phyloP scores from a whole-genome alignment of 768 basidiomycete genomes.

The Piloderma croceum region DNA sequence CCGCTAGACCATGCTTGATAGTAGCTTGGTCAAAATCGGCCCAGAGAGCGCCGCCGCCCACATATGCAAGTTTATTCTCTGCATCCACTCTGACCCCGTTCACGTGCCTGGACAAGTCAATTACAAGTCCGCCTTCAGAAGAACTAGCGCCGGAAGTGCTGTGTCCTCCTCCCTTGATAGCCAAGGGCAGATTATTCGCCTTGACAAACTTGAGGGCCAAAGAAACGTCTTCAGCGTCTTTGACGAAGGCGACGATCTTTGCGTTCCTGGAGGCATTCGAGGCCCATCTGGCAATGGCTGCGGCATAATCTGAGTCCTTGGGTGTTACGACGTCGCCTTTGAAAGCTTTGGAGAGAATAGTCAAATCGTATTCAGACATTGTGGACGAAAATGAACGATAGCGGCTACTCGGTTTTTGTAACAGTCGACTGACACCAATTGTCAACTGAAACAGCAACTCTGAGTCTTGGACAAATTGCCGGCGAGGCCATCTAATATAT shows the following conservation, averaged over 20 bases:
- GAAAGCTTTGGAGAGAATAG: too few species aligned
- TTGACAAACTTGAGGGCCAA: conserved; percentile 32
- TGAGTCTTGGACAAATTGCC: neutral
- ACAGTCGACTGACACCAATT: conserved; percentile 1
- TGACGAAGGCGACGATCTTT: conserved; percentile 38
- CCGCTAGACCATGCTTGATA: conserved; percentile 41
- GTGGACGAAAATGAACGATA: too few species aligned
- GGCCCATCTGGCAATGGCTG: conserved; percentile 42
- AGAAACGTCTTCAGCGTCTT: conserved; percentile 35
- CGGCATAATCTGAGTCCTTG: conserved; percentile 29
- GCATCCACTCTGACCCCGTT: conserved; percentile 34
- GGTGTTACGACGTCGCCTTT: conserved; percentile 41
- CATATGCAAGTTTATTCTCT: conserved; percentile 32
- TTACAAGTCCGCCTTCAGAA: conserved; percentile 40
- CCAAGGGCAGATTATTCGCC: conserved; percentile 32
- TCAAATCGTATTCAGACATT: too few species aligned
- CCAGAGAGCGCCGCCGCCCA: conserved; percentile 46
- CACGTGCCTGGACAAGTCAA: conserved; percentile 42
- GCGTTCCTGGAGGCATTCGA: conserved; percentile 35
- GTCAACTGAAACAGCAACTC: neutral
- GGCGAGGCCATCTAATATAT: too few species aligned
- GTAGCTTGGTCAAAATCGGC: conserved; percentile 38
- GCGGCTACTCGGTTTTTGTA: too few species aligned
- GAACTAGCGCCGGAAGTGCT: conserved; percentile 40
- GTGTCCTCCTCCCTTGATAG: conserved; percentile 47